A percentile compares a stretch with the other conserved stretches of the same genome.
Conservation (phyloP, 495 filamentous ascomycete species). For the Echria macrotheca region DNA sequence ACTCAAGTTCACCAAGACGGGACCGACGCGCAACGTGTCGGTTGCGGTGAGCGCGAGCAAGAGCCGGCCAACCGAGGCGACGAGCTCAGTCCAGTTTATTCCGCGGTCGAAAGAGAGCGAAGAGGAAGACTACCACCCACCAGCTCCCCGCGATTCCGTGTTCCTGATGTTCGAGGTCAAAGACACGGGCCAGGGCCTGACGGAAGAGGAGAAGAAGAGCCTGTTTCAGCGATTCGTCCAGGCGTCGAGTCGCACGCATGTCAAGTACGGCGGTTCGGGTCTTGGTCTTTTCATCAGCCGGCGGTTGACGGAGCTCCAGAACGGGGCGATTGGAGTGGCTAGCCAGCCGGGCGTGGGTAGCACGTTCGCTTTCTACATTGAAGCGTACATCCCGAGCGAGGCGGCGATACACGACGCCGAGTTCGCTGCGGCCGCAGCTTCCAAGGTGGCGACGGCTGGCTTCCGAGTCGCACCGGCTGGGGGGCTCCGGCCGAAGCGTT, state of each 20-base stretch:
- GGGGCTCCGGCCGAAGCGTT: neutral
- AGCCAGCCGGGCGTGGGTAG: constrained; percentile 62
- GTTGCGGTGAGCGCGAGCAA: constrained; percentile 29
- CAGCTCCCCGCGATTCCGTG: constrained; percentile 29
- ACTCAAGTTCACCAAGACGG: constrained; percentile 67
- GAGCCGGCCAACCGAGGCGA: constrained; percentile 25
- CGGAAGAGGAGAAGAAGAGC: constrained; percentile 57
- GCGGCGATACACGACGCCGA: constrained; percentile 28
- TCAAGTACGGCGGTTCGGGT: constrained; percentile 71
- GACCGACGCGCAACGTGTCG: constrained; percentile 30
- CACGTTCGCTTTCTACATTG: constrained; percentile 76
- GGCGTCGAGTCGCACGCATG: constrained; percentile 65
- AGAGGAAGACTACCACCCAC: constrained; percentile 14
- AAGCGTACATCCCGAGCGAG: constrained; percentile 43
- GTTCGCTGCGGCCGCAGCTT: constrained; percentile 8
- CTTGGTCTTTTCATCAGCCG: constrained; percentile 74
- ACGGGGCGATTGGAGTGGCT: constrained; percentile 68
- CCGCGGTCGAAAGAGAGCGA: constrained; percentile 20
- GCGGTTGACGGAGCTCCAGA: constrained; percentile 67
- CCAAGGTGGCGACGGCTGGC: constrained; percentile 11
- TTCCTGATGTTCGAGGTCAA: constrained; percentile 66
- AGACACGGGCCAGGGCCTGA: constrained; percentile 70
- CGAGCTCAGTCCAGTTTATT: constrained; percentile 31
- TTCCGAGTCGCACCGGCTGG: neutral
- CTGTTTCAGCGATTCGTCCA: constrained; percentile 76